Percentiles rank a stretch among this genome's conserved stretches.
phyloP scores from a whole-genome alignment of 768 basidiomycete genomes.

The Termitomyces sp. region DNA sequence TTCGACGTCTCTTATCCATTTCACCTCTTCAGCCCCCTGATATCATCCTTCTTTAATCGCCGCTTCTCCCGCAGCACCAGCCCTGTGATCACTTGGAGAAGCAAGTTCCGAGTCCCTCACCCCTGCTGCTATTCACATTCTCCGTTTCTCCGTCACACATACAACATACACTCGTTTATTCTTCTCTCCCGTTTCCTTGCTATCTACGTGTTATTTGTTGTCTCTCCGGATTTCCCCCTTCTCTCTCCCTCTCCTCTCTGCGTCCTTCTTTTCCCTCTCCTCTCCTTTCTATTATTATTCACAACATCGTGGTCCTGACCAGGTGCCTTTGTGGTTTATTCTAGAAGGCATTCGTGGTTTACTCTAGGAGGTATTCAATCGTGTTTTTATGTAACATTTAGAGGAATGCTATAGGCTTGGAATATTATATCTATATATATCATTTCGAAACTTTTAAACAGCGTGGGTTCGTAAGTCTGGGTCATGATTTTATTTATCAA shows the following conservation, averaged over 20 bases:
- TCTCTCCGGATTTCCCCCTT: slow-evolving; percentile 17
- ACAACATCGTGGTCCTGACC: slow-evolving; percentile 23
- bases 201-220: slow-evolving; percentile 30
- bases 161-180: slow-evolving; percentile 8
- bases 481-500: too few species aligned
- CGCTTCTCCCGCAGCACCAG: background rate
- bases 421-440: slow-evolving; percentile 14
- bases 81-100: slow-evolving; percentile 8
- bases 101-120: slow-evolving; percentile 2
- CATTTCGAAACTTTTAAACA: background rate
- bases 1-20: background rate
- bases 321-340: slow-evolving; percentile 22
- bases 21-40: background rate
- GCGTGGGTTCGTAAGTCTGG: background rate
- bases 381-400: slow-evolving; percentile 34
- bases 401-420: slow-evolving; percentile 32
- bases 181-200: slow-evolving; percentile 10
- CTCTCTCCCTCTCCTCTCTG: slow-evolving; percentile 5
- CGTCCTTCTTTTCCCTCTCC: slow-evolving; percentile 16
- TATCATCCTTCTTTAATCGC: slow-evolving; percentile 4
- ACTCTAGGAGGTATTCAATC: slow-evolving; percentile 25
- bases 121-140: background rate
- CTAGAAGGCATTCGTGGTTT: slow-evolving; percentile 27
- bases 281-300: slow-evolving; percentile 12
- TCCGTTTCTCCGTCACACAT: background rate